Conservation (phyloP, 2,329 filamentous ascomycete genomes). For the Aureobasidium sp. region DNA sequence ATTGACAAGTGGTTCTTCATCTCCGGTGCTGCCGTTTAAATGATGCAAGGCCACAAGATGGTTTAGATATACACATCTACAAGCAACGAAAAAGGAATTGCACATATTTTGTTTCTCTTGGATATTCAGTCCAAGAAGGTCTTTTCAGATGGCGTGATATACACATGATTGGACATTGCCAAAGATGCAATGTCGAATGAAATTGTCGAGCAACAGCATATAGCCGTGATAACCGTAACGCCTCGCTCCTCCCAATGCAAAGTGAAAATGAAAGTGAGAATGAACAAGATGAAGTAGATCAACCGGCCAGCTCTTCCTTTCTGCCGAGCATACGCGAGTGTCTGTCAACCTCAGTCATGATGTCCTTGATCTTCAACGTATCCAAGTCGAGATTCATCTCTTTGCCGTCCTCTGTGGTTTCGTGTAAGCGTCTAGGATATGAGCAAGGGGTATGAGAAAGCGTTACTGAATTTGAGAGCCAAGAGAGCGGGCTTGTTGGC, state of each 20-base stretch:
- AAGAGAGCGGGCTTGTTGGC: slow-evolving; percentile 63
- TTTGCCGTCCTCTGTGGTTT: slow-evolving; percentile 73
- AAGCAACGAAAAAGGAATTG: slow-evolving; percentile 9
- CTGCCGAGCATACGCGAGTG: slow-evolving; percentile 78
- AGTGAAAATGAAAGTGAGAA: background rate
- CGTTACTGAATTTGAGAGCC: slow-evolving; percentile 75
- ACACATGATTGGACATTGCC: background rate
- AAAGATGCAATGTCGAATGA: background rate
- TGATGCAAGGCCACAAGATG: background rate
- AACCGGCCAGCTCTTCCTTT: slow-evolving; percentile 63
- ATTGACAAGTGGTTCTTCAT: slow-evolving; percentile 99
- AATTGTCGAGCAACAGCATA: background rate
- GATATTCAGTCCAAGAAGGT: background rate
- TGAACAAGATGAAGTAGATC: background rate
- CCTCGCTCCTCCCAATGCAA: slow-evolving; percentile 11
- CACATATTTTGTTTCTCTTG: background rate
- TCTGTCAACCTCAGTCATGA: slow-evolving; percentile 81
- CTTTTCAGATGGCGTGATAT: background rate
- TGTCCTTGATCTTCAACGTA: slow-evolving; percentile 73
- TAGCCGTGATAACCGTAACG: background rate
- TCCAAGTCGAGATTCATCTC: slow-evolving; percentile 75
- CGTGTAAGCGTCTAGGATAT: slow-evolving; percentile 14
- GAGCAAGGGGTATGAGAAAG: background rate
- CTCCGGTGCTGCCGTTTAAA: slow-evolving; percentile 64
- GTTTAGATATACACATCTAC: slow-evolving; percentile 7